Percentiles rank a stretch among this genome's conserved stretches.
Conservation (phyloP, 257 asterid species). For the Jaltomata sinuosa region DNA sequence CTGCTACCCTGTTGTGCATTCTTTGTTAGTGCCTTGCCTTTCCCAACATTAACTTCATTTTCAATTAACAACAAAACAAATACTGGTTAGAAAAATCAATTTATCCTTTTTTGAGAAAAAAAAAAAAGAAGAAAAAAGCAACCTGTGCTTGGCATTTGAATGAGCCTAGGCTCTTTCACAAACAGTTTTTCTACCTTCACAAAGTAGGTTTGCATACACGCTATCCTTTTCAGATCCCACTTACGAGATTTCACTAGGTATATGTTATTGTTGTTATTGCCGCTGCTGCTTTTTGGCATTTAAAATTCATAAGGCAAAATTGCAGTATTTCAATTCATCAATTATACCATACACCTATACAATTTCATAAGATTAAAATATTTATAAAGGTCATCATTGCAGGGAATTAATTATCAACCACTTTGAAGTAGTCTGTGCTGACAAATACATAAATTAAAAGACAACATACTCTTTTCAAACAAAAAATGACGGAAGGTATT, state of each 20-base stretch:
- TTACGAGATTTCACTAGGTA: background rate
- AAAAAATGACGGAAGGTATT: background rate
- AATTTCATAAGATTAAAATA: background rate
- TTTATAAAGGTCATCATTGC: background rate
- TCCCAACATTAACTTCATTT: no score
- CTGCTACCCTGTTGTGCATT: no score
- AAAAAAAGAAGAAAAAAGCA: no score
- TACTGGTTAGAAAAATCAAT: background rate
- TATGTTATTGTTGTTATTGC: background rate
- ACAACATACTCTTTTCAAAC: background rate
- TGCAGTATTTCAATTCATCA: background rate
- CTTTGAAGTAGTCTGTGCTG: background rate
- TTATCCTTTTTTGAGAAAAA: no score
- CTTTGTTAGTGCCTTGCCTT: no score
- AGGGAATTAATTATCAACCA: background rate
- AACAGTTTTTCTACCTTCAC: background rate
- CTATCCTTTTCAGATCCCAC: rapidly evolving
- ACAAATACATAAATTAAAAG: background rate
- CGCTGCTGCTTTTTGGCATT: background rate
- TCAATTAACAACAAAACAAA: background rate
- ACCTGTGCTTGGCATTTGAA: background rate
- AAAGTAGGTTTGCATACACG: no score
- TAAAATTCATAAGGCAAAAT: background rate
- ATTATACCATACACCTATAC: background rate
- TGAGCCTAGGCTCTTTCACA: background rate